Conservation (phyloP, 176 grass and related monocot genomes). For the Pontederia crassipes region DNA sequence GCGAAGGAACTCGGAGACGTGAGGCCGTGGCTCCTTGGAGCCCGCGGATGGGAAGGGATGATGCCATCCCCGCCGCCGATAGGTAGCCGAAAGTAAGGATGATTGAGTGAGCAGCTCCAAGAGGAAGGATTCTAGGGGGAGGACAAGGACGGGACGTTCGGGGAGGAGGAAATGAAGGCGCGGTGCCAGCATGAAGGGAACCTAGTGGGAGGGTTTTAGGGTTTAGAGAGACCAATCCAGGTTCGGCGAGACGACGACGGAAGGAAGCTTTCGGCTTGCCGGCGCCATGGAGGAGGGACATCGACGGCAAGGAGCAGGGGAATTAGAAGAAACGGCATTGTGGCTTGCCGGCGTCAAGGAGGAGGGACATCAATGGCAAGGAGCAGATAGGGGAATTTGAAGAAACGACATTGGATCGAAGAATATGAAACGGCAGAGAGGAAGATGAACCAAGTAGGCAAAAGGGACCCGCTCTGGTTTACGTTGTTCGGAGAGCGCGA, state of each 20-base stretch:
- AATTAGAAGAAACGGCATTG: too few species aligned
- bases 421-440: too few species aligned
- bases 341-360: too few species aligned
- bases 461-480: too few species aligned
- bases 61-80: constrained; percentile 5
- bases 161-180: constrained; percentile 57
- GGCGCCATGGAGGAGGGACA: too few species aligned
- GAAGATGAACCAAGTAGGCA: too few species aligned
- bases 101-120: constrained; percentile 19
- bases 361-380: too few species aligned
- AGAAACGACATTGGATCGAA: too few species aligned
- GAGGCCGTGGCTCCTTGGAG: constrained; percentile 9
- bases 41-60: neutral
- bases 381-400: too few species aligned
- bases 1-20: constrained; percentile 42
- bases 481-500: too few species aligned
- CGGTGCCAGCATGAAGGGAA: constrained; percentile 44
- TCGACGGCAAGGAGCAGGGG: too few species aligned
- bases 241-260: neutral
- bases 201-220: constrained; percentile 39
- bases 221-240: constrained; percentile 27
- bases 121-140: constrained; percentile 35
- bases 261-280: too few species aligned
- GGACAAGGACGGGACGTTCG: constrained; percentile 17
- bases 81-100: constrained; percentile 30